These are phyloP conservation scores for Colletotrichum paranaense DNA, from an alignment of 2,329 filamentous ascomycete species.

Conservation along the genomic window DNA sequence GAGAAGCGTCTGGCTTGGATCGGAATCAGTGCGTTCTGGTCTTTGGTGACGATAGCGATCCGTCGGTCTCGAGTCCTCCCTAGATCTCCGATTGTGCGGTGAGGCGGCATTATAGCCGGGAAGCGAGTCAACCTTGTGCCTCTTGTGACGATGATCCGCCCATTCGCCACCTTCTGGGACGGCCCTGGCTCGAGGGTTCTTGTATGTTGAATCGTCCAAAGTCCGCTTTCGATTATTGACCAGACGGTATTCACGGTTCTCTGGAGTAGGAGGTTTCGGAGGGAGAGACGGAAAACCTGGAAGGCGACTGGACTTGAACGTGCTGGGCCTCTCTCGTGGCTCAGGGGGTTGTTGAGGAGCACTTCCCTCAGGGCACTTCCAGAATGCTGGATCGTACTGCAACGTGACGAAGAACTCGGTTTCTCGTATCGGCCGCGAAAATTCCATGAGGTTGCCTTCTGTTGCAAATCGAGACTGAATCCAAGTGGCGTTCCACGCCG, in stretches of 20 bases:
- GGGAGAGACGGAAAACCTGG: slow-evolving; percentile 30
- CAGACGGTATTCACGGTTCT: slow-evolving; percentile 15
- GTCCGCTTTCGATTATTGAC: slow-evolving; percentile 21
- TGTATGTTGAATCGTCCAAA: slow-evolving; percentile 25
- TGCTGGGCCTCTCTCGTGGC: slow-evolving; percentile 10
- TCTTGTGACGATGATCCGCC: slow-evolving; percentile 15
- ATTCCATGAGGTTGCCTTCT: slow-evolving; percentile 55
- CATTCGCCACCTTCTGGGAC: slow-evolving; percentile 4
- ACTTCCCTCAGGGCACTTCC: slow-evolving; percentile 27
- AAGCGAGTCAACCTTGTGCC: slow-evolving; percentile 18
- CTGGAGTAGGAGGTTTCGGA: slow-evolving; percentile 25
- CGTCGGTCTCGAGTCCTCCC: slow-evolving; percentile 12
- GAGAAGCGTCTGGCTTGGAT: background rate
- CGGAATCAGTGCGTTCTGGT: slow-evolving; percentile 3
- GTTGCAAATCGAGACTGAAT: slow-evolving; percentile 58
- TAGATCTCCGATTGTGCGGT: background rate
- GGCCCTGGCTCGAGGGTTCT: background rate
- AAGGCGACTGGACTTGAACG: slow-evolving; percentile 29
- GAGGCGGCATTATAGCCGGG: background rate
- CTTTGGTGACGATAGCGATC: slow-evolving; percentile 22
- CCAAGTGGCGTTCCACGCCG: slow-evolving; percentile 54
- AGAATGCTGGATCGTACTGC: slow-evolving; percentile 58
- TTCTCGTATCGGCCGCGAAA: slow-evolving; percentile 53
- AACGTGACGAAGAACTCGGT: slow-evolving; percentile 52
- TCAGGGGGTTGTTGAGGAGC: slow-evolving; percentile 1